Conservation (phyloP, 768 basidiomycete species). For the Naganishia vaughanmartiniae region DNA sequence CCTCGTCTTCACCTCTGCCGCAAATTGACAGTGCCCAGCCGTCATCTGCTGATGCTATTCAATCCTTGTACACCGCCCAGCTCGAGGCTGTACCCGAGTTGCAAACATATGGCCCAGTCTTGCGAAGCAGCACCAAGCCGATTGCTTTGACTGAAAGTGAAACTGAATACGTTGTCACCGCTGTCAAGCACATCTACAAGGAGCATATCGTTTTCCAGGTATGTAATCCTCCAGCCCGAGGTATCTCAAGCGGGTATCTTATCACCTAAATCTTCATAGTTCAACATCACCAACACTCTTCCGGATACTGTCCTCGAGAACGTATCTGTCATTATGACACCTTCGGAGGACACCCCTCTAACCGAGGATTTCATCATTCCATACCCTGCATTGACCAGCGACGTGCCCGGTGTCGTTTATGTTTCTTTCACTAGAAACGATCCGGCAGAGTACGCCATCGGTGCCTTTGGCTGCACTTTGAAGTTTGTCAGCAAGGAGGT, state of each 20-base stretch:
- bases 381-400: constrained; percentile 65
- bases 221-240: constrained; percentile 37
- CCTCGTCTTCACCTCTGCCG: constrained; percentile 62
- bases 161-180: constrained; percentile 95
- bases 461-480: constrained; percentile 84
- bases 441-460: constrained; percentile 72
- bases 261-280: constrained; percentile 57
- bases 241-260: background rate
- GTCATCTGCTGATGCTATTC: constrained; percentile 74
- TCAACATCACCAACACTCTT: constrained; percentile 95
- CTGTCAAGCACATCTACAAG: constrained; percentile 94
- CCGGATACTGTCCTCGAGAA: constrained; percentile 92
- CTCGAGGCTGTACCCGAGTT: constrained; percentile 84
- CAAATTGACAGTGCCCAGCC: constrained; percentile 66
- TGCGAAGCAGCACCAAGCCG: constrained; percentile 78
- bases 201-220: constrained; percentile 97
- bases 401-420: constrained; percentile 81
- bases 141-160: constrained; percentile 88
- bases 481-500: constrained; percentile 97
- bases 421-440: constrained; percentile 85
- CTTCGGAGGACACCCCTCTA: constrained; percentile 69
- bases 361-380: constrained; percentile 95
- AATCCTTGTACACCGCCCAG: constrained; percentile 81
- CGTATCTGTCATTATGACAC: constrained; percentile 88
- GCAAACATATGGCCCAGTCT: constrained; percentile 74